A percentile compares a stretch with the other conserved stretches of the same genome.
phyloP scores from a whole-genome alignment of 257 asterid genomes.

The Scutellaria minor region DNA sequence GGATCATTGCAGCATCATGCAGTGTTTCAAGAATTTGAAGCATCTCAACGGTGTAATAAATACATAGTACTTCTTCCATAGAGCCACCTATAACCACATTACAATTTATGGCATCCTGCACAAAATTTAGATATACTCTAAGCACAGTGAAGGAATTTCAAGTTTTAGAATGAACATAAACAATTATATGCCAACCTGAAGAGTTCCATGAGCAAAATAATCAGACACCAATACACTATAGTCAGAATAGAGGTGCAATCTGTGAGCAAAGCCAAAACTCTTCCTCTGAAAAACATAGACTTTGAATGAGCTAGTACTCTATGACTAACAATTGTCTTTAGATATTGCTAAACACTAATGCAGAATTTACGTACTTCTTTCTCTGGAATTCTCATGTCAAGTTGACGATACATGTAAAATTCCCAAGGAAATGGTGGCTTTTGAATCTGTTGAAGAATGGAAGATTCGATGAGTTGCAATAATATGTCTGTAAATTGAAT shows the following conservation, averaged over 20 bases:
- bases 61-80: slow-evolving; percentile 90
- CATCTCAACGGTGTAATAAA: slow-evolving; percentile 95
- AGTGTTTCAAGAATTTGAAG: slow-evolving; percentile 80
- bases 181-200: slow-evolving; percentile 69
- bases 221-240: slow-evolving; percentile 86
- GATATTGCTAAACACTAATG: slow-evolving; percentile 8
- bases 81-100: slow-evolving; percentile 63
- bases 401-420: slow-evolving; percentile 93
- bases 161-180: slow-evolving; percentile 24
- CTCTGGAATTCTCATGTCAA: slow-evolving; percentile 77
- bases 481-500: slow-evolving; percentile 30
- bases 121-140: slow-evolving; percentile 30
- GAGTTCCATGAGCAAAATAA: slow-evolving; percentile 85
- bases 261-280: slow-evolving; percentile 85
- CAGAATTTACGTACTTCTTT: slow-evolving; percentile 58
- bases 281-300: slow-evolving; percentile 62
- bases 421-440: slow-evolving; percentile 99
- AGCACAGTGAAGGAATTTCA: slow-evolving; percentile 27
- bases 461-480: slow-evolving; percentile 28
- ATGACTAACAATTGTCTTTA: slow-evolving; percentile 18
- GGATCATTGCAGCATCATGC: slow-evolving; percentile 73
- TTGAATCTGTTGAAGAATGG: slow-evolving; percentile 64
- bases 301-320: slow-evolving; percentile 33
- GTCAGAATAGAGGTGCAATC: slow-evolving; percentile 89
- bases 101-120: slow-evolving; percentile 89